These are phyloP conservation scores for Aspergillaceae sp. DNA, from an alignment of 2,329 filamentous ascomycete genomes.

Conservation along the genomic window DNA sequence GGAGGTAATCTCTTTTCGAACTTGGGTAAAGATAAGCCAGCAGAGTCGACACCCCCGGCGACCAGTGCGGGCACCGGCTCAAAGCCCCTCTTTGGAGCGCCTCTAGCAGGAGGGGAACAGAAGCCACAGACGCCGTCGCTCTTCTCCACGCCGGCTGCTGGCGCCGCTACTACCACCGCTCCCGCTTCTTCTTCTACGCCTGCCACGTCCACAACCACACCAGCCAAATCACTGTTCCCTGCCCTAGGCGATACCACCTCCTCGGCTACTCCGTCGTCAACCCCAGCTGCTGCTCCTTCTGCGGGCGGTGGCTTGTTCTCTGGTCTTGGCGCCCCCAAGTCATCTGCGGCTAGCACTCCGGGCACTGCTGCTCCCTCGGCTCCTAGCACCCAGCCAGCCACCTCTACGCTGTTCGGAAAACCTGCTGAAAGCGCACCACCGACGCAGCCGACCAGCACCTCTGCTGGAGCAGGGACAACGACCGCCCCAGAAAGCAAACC, in stretches of 20 bases:
- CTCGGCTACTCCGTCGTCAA: conserved; percentile 22
- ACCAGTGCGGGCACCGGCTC: conserved; percentile 15
- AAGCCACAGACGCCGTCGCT: conserved; percentile 18
- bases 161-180: conserved; percentile 10
- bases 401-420: conserved; percentile 13
- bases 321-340: conserved; percentile 20
- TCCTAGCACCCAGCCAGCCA: conserved; percentile 14
- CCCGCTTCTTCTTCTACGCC: conserved; percentile 16
- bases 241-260: conserved; percentile 20
- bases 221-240: conserved; percentile 28
- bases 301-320: conserved; percentile 18
- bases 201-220: conserved; percentile 22
- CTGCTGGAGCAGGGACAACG: conserved; percentile 16
- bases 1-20: conserved; percentile 19
- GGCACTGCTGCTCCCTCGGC: conserved; percentile 22
- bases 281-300: conserved; percentile 22
- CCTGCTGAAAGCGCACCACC: conserved; percentile 17
- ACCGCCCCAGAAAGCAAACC: conserved; percentile 16
- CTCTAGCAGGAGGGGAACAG: conserved; percentile 10
- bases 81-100: conserved; percentile 22
- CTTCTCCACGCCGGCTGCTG: conserved; percentile 19
- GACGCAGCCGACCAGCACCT: conserved; percentile 11
- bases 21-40: conserved; percentile 25
- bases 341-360: conserved; percentile 20
- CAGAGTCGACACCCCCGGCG: conserved; percentile 19